A percentile compares a stretch with the other conserved stretches of the same genome.
phyloP scores from a whole-genome alignment of 2,329 filamentous ascomycete genomes.

The Ascochyta pisi region DNA sequence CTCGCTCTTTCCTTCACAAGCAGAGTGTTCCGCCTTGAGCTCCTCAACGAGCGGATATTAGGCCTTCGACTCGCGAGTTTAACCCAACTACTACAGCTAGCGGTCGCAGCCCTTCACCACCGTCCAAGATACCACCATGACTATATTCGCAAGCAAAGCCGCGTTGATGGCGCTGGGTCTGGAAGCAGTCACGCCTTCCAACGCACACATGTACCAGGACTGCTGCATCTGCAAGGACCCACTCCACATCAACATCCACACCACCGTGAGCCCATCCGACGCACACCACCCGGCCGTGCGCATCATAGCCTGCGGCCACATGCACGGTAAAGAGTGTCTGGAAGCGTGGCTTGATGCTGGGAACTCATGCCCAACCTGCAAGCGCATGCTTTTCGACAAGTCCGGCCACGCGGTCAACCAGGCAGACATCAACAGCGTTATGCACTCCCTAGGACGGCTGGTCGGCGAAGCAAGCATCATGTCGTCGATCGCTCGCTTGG shows the following conservation, averaged over 20 bases:
- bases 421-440: neutral
- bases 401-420: neutral
- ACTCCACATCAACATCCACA: slow-evolving; percentile 14
- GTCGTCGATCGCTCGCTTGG: slow-evolving; percentile 11
- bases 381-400: slow-evolving; percentile 23
- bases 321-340: slow-evolving; percentile 28
- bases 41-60: neutral
- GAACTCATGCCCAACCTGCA: slow-evolving; percentile 30
- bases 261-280: neutral
- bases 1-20: neutral
- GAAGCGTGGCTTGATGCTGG: slow-evolving; percentile 26
- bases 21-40: neutral
- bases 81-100: neutral
- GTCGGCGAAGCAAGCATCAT: slow-evolving; percentile 2
- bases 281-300: slow-evolving; percentile 23
- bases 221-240: slow-evolving; percentile 26
- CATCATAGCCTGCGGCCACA: slow-evolving; percentile 26
- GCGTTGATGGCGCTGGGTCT: slow-evolving; percentile 21
- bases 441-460: neutral
- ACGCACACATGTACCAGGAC: slow-evolving; percentile 20
- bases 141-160: slow-evolving; percentile 22
- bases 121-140: slow-evolving; percentile 7
- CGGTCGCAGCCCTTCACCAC: neutral
- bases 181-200: slow-evolving; percentile 13
- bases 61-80: no score